Evolutionary conservation across 257 asterid species (phyloP).

Genomic region (Salvia miltiorrhiza): DNA sequence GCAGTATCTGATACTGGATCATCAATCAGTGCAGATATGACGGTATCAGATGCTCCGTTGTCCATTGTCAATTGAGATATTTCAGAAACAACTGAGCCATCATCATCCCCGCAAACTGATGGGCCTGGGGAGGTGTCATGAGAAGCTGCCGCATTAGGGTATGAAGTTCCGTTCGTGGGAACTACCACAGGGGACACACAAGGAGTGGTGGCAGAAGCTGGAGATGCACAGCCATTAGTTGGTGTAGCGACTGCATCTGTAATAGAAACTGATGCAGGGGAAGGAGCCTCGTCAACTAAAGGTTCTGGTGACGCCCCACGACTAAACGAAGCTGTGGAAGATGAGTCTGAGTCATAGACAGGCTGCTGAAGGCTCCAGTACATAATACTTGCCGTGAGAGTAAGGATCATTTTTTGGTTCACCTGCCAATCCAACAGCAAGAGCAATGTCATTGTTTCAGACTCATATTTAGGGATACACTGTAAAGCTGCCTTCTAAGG

Average conservation of each 20-base stretch:
- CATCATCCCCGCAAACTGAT: slow-evolving; percentile 55
- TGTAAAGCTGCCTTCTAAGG: not conserved
- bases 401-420: slow-evolving; percentile 95
- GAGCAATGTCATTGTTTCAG: not conserved
- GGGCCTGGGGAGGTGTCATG: slow-evolving; percentile 43
- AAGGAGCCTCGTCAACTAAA: slow-evolving; percentile 24
- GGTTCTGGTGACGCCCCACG: slow-evolving; percentile 51
- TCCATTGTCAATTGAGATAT: slow-evolving; percentile 45
- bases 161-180: slow-evolving; percentile 31
- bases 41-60: slow-evolving; percentile 42
- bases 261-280: slow-evolving; percentile 33
- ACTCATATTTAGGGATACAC: not conserved
- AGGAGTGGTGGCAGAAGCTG: slow-evolving; percentile 35
- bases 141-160: slow-evolving; percentile 29
- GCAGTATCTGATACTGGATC: slow-evolving; percentile 32
- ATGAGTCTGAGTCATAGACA: slow-evolving; percentile 61
- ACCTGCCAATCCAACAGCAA: slow-evolving; percentile 50
- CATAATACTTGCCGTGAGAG: slow-evolving; percentile 92
- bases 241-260: slow-evolving; percentile 38
- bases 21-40: slow-evolving; percentile 30
- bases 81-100: slow-evolving; percentile 38
- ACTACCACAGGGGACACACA: slow-evolving; percentile 33
- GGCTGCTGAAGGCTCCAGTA: slow-evolving; percentile 95
- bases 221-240: slow-evolving; percentile 40
- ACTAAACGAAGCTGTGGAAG: slow-evolving; percentile 42